These are phyloP conservation scores for Heliamphora pulchella DNA, from an alignment of 179 eudicot genomes.

Conservation along the genomic window DNA sequence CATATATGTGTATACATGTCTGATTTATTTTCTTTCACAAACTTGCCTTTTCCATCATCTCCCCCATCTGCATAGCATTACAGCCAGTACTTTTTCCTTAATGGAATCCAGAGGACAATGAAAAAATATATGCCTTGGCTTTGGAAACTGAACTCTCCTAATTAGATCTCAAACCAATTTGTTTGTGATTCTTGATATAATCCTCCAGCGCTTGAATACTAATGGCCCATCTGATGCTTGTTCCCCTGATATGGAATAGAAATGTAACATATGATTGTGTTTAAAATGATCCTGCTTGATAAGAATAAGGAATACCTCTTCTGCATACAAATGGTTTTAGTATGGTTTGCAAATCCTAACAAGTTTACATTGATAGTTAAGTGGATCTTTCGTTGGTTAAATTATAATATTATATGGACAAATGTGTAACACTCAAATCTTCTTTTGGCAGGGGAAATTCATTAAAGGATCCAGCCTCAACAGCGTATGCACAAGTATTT, in stretches of 20 bases:
- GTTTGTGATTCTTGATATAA: too few relatives aligned
- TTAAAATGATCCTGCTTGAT: not conserved
- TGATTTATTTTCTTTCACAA: not conserved
- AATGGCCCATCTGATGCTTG: too few relatives aligned
- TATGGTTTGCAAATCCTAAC: not conserved
- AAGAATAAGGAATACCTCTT: not conserved
- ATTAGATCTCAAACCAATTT: too few relatives aligned
- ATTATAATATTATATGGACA: not conserved
- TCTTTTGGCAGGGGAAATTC: constrained; percentile 50
- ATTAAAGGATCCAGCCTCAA: constrained; percentile 75
- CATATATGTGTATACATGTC: not conserved
- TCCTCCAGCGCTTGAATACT: not conserved
- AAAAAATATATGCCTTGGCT: too few relatives aligned
- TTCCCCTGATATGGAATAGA: not conserved
- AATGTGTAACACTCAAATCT: not conserved
- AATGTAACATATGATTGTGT: not conserved
- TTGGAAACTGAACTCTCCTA: not conserved
- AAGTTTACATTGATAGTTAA: not conserved
- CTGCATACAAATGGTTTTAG: not conserved
- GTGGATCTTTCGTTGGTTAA: not conserved
- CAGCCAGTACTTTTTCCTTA: not conserved
- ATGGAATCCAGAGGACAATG: not conserved
- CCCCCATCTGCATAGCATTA: not conserved
- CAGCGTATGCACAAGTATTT: constrained; percentile 77
- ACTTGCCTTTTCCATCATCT: not conserved